Percentiles rank a stretch among this genome's conserved stretches.
Evolutionary conservation across 495 filamentous ascomycete genomes (phyloP).

Genomic region (Tuber melanosporum): DNA sequence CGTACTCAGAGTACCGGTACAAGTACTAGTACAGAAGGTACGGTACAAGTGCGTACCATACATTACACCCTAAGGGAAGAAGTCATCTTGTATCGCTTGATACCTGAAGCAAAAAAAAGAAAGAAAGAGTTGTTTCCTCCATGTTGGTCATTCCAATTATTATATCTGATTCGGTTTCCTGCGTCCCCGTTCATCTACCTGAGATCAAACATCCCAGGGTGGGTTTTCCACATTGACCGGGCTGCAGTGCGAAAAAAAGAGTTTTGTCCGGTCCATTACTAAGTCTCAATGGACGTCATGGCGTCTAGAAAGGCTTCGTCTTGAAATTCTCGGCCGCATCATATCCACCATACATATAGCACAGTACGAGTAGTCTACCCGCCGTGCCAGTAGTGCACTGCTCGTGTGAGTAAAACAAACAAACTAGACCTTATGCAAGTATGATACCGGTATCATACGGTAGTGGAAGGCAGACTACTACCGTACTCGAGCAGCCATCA

Average conservation of each 20-base stretch:
- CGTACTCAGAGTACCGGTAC: no score
- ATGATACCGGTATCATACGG: no score
- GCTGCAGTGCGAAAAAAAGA: constrained; percentile 1
- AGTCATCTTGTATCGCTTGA: not conserved
- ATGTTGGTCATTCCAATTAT: constrained; percentile 15
- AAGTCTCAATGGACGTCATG: not conserved
- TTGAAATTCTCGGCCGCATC: not conserved
- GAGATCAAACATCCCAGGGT: not conserved
- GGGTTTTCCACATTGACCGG: not conserved
- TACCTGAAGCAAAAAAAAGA: constrained; percentile 16
- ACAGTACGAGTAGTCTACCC: no score
- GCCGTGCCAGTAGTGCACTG: no score
- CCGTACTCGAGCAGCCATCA: not conserved
- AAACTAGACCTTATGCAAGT: not conserved
- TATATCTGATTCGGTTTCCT: constrained; percentile 23
- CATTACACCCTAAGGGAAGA: not conserved
- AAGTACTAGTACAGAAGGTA: not conserved
- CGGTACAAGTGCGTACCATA: not conserved
- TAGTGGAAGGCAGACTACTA: not conserved
- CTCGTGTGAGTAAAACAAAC: not conserved
- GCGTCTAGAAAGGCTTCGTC: not conserved
- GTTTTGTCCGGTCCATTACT: not conserved
- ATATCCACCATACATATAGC: not conserved
- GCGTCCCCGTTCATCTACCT: constrained; percentile 17
- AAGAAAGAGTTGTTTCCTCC: constrained; percentile 6